Percentiles rank a stretch among this genome's conserved stretches.
Conservation (phyloP, 768 basidiomycete genomes). For the Boletales sp. region DNA sequence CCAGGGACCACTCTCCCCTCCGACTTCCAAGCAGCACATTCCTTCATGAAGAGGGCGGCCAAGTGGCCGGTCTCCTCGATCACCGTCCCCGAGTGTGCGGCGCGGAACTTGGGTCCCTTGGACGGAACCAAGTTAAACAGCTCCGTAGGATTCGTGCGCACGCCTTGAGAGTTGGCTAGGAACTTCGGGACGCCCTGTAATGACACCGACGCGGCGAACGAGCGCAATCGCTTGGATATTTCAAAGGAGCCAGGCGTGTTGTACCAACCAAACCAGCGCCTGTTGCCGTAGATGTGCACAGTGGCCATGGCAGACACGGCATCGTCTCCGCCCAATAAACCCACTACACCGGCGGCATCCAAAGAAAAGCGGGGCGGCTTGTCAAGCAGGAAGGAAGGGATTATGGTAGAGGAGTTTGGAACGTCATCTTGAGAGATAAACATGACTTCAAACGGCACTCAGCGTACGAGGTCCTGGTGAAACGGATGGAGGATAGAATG, state of each 20-base stretch:
- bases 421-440: neutral
- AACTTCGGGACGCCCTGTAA: neutral
- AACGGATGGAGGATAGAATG: no score
- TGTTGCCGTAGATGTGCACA: conserved; percentile 24
- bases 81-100: conserved; percentile 60
- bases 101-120: conserved; percentile 63
- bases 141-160: conserved; percentile 17
- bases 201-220: conserved; percentile 15
- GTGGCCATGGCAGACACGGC: conserved; percentile 29
- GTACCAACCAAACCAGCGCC: conserved; percentile 32
- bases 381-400: neutral
- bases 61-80: conserved; percentile 43
- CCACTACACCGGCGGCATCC: conserved; percentile 19
- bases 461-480: no score
- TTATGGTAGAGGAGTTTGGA: neutral
- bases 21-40: conserved; percentile 8
- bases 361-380: conserved; percentile 12
- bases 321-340: conserved; percentile 30
- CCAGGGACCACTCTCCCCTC: conserved; percentile 8
- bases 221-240: conserved; percentile 19
- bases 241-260: conserved; percentile 32
- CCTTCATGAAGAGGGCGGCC: conserved; percentile 48
- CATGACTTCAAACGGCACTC: no score
- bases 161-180: neutral
- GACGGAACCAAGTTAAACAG: conserved; percentile 13